These are phyloP conservation scores for Metschnikowia gruessii DNA, from an alignment of 805 yeast species.

Conservation along the genomic window DNA sequence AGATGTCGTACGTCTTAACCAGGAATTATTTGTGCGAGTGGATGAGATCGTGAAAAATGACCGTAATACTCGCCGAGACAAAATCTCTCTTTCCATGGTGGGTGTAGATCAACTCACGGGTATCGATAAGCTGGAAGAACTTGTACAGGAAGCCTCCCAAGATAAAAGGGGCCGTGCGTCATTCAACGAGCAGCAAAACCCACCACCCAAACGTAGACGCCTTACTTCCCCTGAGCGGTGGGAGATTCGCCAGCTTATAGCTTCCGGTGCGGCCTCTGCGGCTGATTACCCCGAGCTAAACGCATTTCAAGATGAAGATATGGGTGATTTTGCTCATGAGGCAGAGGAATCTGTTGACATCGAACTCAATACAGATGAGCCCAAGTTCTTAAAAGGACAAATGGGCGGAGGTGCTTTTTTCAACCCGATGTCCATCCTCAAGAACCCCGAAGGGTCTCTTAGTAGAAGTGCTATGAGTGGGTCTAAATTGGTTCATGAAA, in stretches of 20 bases:
- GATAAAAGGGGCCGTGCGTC: slow-evolving; percentile 14
- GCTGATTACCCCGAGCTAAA: slow-evolving; percentile 64
- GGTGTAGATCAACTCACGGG: slow-evolving; percentile 74
- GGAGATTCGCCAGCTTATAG: slow-evolving; percentile 81
- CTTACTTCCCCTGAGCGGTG: slow-evolving; percentile 85
- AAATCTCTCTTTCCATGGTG: slow-evolving; percentile 63
- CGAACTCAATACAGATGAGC: slow-evolving; percentile 66
- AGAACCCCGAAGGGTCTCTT: slow-evolving; percentile 76
- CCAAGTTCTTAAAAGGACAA: slow-evolving; percentile 67
- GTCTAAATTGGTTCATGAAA: slow-evolving; percentile 60
- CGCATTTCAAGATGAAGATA: slow-evolving; percentile 22
- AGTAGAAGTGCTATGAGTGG: slow-evolving; percentile 75
- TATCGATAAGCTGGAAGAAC: slow-evolving; percentile 27
- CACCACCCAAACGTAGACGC: slow-evolving; percentile 31
- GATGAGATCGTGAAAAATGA: slow-evolving; percentile 20
- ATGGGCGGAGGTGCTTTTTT: slow-evolving; percentile 35
- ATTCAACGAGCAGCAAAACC: slow-evolving; percentile 6
- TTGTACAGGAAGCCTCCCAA: slow-evolving; percentile 4
- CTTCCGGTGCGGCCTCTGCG: slow-evolving; percentile 69
- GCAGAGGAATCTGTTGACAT: slow-evolving; percentile 58
- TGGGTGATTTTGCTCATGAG: slow-evolving; percentile 24
- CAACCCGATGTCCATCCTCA: slow-evolving; percentile 56
- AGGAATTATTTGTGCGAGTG: slow-evolving; percentile 65
- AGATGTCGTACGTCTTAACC: slow-evolving; percentile 55
- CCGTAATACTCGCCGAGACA: slow-evolving; percentile 19